These are phyloP conservation scores for Crotalaria pallida DNA, from an alignment of 306 rosid species.

Conservation along the genomic window DNA sequence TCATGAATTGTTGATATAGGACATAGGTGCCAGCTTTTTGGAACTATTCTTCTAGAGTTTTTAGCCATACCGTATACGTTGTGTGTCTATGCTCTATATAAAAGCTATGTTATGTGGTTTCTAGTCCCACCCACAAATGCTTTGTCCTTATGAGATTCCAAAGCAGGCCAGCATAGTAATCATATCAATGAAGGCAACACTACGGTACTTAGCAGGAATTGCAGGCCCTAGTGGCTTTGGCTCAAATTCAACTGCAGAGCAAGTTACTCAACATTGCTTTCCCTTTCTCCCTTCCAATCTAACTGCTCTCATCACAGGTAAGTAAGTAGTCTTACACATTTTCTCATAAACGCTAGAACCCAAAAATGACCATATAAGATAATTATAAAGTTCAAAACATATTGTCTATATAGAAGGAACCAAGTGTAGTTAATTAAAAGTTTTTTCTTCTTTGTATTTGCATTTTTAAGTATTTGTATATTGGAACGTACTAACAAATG, in stretches of 20 bases:
- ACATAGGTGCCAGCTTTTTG: too few species aligned
- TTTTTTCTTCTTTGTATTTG: background rate
- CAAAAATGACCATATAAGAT: background rate
- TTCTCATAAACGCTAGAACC: background rate
- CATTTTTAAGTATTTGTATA: background rate
- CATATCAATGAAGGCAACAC: constrained; percentile 67
- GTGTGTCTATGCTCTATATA: background rate
- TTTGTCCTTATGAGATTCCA: constrained; percentile 18
- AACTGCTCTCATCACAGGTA: constrained; percentile 87
- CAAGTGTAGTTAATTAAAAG: background rate
- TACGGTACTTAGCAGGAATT: constrained; percentile 84
- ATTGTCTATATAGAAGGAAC: background rate
- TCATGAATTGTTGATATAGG: too few species aligned
- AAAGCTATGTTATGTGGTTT: constrained; percentile 15
- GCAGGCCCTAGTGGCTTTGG: constrained; percentile 99
- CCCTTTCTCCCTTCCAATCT: constrained; percentile 36
- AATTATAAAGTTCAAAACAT: background rate
- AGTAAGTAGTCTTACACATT: background rate
- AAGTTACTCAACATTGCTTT: constrained; percentile 52
- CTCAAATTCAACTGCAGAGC: constrained; percentile 90
- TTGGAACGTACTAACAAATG: background rate
- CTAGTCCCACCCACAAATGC: constrained; percentile 12
- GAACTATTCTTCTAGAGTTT: too few species aligned
- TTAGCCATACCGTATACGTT: background rate
- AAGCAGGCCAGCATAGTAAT: constrained; percentile 21